Conservation (phyloP, 345 rosid genomes). For the Dipteronia sinensis region DNA sequence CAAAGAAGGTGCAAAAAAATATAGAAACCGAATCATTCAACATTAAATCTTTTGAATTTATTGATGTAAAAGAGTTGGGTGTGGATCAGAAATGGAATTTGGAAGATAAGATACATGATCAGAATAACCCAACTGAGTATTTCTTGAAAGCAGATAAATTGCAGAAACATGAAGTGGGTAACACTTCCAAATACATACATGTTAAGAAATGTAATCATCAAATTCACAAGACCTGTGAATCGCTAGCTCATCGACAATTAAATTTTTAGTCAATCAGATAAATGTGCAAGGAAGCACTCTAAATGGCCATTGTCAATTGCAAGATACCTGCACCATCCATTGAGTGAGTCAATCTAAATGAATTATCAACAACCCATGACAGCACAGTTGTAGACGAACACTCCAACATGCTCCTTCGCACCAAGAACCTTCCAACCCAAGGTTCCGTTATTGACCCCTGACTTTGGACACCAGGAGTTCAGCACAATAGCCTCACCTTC, state of each 20-base stretch:
- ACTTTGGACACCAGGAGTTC: conserved; percentile 75
- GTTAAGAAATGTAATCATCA: conserved; percentile 17
- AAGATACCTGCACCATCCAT: conserved; percentile 21
- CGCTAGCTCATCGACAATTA: conserved; percentile 28
- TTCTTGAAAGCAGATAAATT: conserved; percentile 27
- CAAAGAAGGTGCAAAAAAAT: neutral
- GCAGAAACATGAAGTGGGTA: conserved; percentile 15
- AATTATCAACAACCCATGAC: conserved; percentile 72
- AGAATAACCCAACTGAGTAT: conserved; percentile 12
- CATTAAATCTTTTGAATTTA: conserved; percentile 14
- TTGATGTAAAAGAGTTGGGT: conserved; percentile 19
- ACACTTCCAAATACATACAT: conserved; percentile 15
- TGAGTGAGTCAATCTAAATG: conserved; percentile 36
- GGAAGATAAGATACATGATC: conserved; percentile 16
- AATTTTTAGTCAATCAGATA: conserved; percentile 37
- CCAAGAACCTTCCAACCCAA: conserved; percentile 84
- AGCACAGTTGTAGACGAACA: conserved; percentile 85
- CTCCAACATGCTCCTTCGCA: conserved; percentile 72
- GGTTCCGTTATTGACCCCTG: conserved; percentile 54
- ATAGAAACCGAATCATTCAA: neutral
- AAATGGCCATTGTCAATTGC: conserved; percentile 34
- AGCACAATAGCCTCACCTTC: conserved; percentile 72
- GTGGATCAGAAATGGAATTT: conserved; percentile 23
- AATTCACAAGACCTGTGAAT: conserved; percentile 18
- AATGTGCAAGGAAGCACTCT: conserved; percentile 36